Evolutionary conservation across 140 eudicot genomes (phyloP).

Genomic region (Flaveria floridana): DNA sequence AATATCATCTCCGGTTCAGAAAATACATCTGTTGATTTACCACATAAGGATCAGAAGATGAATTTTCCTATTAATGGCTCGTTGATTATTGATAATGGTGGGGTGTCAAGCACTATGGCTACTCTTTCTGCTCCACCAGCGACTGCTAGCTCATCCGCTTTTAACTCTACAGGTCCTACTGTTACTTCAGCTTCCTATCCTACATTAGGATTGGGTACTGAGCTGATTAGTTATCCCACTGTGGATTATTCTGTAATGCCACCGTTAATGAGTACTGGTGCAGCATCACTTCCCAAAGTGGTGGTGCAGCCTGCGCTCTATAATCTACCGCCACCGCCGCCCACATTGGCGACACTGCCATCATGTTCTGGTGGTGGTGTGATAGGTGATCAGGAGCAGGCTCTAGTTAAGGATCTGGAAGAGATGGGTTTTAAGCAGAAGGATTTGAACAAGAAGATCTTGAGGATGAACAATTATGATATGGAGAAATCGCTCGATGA

Average conservation of each 20-base stretch:
- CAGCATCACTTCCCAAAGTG: conserved; percentile 1
- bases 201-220: conserved; percentile 13
- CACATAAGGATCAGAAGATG: conserved; percentile 42
- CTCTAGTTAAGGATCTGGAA: conserved; percentile 55
- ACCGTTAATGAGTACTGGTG: conserved; percentile 17
- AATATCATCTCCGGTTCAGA: conserved; percentile 19
- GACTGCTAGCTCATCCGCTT: background rate
- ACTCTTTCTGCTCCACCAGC: conserved; percentile 25
- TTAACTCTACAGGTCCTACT: background rate
- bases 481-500: conserved; percentile 67
- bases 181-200: conserved; percentile 18
- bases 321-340: background rate
- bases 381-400: conserved; percentile 41
- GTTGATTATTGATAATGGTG: conserved; percentile 39
- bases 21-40: conserved; percentile 19
- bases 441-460: conserved; percentile 60
- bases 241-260: conserved; percentile 26
- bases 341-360: conserved; percentile 9
- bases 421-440: conserved; percentile 71
- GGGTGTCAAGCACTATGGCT: background rate
- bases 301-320: background rate
- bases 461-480: conserved; percentile 61
- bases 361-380: conserved; percentile 12
- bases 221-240: conserved; percentile 5
- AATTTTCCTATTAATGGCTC: conserved; percentile 57